phyloP scores from a whole-genome alignment of 257 asterid genomes.

The Nicotiana noctiflora region DNA sequence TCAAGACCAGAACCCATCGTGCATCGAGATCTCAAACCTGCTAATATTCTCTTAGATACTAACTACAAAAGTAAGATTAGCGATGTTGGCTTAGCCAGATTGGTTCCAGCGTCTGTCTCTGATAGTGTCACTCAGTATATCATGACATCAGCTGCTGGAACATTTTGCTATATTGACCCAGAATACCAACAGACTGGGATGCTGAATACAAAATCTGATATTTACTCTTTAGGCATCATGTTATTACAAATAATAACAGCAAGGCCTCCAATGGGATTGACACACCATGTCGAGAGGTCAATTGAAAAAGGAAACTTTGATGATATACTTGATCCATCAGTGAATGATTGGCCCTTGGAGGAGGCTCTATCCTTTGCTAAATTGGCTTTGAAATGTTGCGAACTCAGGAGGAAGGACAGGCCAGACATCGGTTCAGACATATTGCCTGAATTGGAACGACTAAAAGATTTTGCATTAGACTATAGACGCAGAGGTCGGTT shows the following conservation, averaged over 20 bases:
- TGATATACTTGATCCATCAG: constrained; percentile 54
- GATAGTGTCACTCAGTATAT: constrained; percentile 57
- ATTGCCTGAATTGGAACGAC: constrained; percentile 58
- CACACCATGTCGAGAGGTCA: constrained; percentile 53
- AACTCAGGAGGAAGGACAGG: constrained; percentile 76
- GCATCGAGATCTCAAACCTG: constrained; percentile 95
- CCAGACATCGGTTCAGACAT: constrained; percentile 71
- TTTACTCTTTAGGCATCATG: constrained; percentile 68
- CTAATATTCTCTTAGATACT: constrained; percentile 69
- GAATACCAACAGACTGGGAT: constrained; percentile 90
- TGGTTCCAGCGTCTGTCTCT: constrained; percentile 60
- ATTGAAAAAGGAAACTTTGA: constrained; percentile 49
- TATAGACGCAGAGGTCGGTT: constrained; percentile 12
- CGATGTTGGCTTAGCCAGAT: constrained; percentile 80
- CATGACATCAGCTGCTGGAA: constrained; percentile 93
- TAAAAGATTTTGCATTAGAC: constrained; percentile 37
- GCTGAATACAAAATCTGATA: constrained; percentile 78
- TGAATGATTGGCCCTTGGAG: constrained; percentile 75
- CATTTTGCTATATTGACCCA: constrained; percentile 97
- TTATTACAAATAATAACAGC: constrained; percentile 71
- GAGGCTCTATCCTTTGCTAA: constrained; percentile 64
- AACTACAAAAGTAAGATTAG: constrained; percentile 78
- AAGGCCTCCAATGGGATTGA: constrained; percentile 68
- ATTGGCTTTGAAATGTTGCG: constrained; percentile 65
- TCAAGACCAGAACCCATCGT: constrained; percentile 86